Evolutionary conservation across 176 grass and related monocot genomes (phyloP), one percentile per base, ranked within the genome.

Genomic region (Avena sativa): DNA sequence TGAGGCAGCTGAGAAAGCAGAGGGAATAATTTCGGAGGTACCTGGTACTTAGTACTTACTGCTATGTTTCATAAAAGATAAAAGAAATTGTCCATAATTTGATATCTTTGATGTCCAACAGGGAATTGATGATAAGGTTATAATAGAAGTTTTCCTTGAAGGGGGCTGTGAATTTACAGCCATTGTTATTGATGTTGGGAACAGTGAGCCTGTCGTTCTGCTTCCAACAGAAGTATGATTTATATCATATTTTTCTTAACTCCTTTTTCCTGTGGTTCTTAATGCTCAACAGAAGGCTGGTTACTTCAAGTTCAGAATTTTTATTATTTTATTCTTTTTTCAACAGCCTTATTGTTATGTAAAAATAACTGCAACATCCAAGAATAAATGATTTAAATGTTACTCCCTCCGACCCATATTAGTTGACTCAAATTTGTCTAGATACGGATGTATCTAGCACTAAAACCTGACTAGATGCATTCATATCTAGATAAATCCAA

Each of bases 91-190:
- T 3, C 47, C 67, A 61, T 74, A 12, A 83, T 74, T 28, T 52
- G 79, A 70, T 80, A 78, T 34, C 71, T 87, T 3, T 65, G 70
- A 3, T 89, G 21, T 21, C 13, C 76, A 11, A 64, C 78, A 92
- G 86, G 92, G 85, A 77, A 98, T 98, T 79, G 93, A 95, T 84
- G 90, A 95, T 52, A 94, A 86, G 76, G 92, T 95, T 86, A 84
- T 98, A n/a, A 78, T 95, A 67, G 93, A 95, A 83, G 79, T 94
- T 92, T 98, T 98, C 60, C 88, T 98, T 56, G 93, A 94, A 92
- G 93, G 93, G 56, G 96, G 93, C 7, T 91, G 80, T 81, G 96
- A 98, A 65, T 98, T 98, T 87, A 95, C 92, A 79, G 90, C 96
- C 19, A 98, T 95, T 26, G 87, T 95, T 70, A 55, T 98, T 91